Percentiles rank a stretch among this genome's conserved stretches.
Evolutionary conservation across 2,329 filamentous ascomycete species (phyloP).

Genomic region (Purpureocillium lavendulum): DNA sequence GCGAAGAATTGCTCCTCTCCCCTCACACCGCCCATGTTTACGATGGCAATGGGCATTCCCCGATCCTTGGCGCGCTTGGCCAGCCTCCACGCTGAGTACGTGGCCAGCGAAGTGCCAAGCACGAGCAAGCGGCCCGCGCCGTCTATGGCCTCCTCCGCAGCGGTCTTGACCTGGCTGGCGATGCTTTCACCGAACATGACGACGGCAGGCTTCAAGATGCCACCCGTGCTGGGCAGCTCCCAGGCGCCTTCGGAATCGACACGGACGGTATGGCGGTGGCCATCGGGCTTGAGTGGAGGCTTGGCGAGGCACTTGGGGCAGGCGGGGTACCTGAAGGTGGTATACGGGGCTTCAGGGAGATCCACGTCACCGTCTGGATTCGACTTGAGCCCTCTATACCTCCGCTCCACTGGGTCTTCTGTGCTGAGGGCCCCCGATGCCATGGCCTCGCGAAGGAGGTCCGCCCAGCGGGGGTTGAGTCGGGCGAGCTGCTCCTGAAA

Average conservation of each 20-base stretch:
- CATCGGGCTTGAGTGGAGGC: slow-evolving; percentile 49
- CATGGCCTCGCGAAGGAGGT: slow-evolving; percentile 64
- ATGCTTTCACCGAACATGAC: slow-evolving; percentile 97
- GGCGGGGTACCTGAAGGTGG: slow-evolving; percentile 82
- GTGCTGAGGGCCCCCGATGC: slow-evolving; percentile 68
- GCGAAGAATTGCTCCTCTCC: slow-evolving; percentile 68
- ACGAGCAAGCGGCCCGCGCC: slow-evolving; percentile 67
- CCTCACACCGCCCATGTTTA: slow-evolving; percentile 80
- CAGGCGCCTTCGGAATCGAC: slow-evolving; percentile 77
- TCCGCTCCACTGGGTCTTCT: slow-evolving; percentile 64
- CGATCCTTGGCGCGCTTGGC: slow-evolving; percentile 75
- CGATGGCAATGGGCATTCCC: slow-evolving; percentile 75
- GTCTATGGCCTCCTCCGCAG: slow-evolving; percentile 75
- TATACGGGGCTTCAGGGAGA: slow-evolving; percentile 77
- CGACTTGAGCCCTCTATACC: slow-evolving; percentile 62
- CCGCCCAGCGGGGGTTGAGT: slow-evolving; percentile 81
- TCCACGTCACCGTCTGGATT: slow-evolving; percentile 97
- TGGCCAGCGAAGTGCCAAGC: slow-evolving; percentile 83
- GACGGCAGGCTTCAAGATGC: slow-evolving; percentile 85
- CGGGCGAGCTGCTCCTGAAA: slow-evolving; percentile 71
- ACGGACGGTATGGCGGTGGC: slow-evolving; percentile 49
- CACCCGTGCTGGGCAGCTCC: slow-evolving; percentile 56
- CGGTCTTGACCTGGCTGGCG: slow-evolving; percentile 54
- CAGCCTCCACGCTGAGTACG: slow-evolving; percentile 89
- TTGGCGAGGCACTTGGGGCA: slow-evolving; percentile 70